phyloP scores from a whole-genome alignment of 768 basidiomycete genomes.

The Leccinum longicurvipes region DNA sequence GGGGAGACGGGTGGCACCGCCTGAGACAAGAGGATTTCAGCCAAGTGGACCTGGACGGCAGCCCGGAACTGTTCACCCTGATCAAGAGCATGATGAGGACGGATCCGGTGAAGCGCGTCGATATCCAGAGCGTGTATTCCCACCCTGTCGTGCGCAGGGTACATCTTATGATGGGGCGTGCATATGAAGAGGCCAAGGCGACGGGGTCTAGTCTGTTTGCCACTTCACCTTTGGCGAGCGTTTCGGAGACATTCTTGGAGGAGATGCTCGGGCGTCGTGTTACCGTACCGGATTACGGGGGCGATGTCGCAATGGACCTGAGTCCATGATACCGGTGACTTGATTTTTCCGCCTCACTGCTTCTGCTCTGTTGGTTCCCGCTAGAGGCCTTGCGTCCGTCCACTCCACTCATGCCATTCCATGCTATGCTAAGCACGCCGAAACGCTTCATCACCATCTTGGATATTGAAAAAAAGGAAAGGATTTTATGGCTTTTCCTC shows the following conservation, averaged over 20 bases:
- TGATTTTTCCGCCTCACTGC: conserved; percentile 5
- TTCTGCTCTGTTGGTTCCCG: neutral
- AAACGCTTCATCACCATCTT: conserved; percentile 12
- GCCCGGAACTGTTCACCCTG: conserved; percentile 62
- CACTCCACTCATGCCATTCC: neutral
- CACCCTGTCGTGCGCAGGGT: conserved; percentile 67
- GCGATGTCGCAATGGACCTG: conserved; percentile 39
- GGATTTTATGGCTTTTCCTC: neutral
- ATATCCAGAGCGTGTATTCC: conserved; percentile 50
- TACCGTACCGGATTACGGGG: conserved; percentile 7
- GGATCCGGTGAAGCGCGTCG: conserved; percentile 58
- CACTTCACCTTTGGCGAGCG: conserved; percentile 63
- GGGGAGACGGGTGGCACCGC: conserved; percentile 93
- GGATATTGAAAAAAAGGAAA: conserved; percentile 17
- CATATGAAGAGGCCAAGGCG: conserved; percentile 35
- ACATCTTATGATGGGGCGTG: conserved; percentile 58
- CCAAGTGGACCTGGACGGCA: conserved; percentile 70
- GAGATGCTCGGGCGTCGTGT: conserved; percentile 47
- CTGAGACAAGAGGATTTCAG: conserved; percentile 89
- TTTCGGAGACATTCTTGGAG: conserved; percentile 59
- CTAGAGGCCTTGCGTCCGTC: neutral
- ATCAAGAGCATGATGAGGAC: conserved; percentile 77
- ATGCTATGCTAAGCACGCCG: neutral
- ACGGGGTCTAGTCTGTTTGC: conserved; percentile 43
- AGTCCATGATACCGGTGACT: conserved; percentile 27